These are phyloP conservation scores for Candida morakotiae DNA, from an alignment of 805 yeast genomes.

Conservation along the genomic window DNA sequence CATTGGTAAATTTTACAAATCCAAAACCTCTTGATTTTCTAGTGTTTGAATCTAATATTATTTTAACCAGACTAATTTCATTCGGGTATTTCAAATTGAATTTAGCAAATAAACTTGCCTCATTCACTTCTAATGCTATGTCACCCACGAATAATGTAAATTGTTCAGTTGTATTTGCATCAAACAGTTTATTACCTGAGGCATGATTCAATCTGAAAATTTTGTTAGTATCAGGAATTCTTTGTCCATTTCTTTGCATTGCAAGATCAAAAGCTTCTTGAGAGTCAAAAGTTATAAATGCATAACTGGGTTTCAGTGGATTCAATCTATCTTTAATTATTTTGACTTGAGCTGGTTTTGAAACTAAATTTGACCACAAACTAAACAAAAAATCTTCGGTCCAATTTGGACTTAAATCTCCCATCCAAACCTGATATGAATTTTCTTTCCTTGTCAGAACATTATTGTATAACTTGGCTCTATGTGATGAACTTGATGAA, in stretches of 20 bases:
- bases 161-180: conserved; percentile 12
- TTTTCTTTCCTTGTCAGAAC: conserved; percentile 3
- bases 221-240: conserved; percentile 62
- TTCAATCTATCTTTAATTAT: conserved; percentile 70
- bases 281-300: conserved; percentile 72
- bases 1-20: conserved; percentile 71
- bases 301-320: conserved; percentile 43
- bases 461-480: conserved; percentile 8
- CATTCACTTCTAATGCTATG: conserved; percentile 68
- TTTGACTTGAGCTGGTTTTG: conserved; percentile 54
- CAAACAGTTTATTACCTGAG: conserved; percentile 32
- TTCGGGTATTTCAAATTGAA: conserved; percentile 72
- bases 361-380: conserved; percentile 73
- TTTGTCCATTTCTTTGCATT: conserved; percentile 60
- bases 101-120: conserved; percentile 55
- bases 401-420: conserved; percentile 84
- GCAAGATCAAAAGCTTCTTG: conserved; percentile 63
- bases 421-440: conserved; percentile 71
- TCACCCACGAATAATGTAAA: conserved; percentile 83
- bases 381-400: conserved; percentile 63
- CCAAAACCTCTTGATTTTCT: conserved; percentile 82
- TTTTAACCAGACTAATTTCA: conserved; percentile 63
- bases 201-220: conserved; percentile 79
- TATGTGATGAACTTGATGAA: conserved; percentile 5
- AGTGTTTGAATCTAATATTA: conserved; percentile 71